Evolutionary conservation across 2,329 filamentous ascomycete genomes (phyloP).

Genomic region (Waltergamsia citrina): DNA sequence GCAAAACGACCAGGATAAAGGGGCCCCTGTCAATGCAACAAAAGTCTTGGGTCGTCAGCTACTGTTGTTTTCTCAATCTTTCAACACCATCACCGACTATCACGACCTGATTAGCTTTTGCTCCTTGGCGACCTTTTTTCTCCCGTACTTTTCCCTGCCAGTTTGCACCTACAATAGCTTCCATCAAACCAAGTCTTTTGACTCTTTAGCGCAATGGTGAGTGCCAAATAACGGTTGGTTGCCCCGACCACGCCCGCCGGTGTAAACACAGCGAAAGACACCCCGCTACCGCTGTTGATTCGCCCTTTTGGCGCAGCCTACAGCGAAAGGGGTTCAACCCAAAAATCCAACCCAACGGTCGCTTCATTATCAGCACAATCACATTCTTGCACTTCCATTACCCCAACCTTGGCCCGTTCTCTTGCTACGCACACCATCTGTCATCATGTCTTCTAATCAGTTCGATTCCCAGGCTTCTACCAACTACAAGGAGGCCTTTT

Average conservation of each 20-base stretch:
- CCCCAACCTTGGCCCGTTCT: too few relatives aligned
- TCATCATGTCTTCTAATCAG: constrained; percentile 40
- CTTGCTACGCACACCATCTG: neutral
- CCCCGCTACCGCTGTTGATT: constrained; percentile 15
- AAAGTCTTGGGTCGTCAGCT: constrained; percentile 1
- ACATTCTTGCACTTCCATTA: too few relatives aligned
- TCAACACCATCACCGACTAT: constrained; percentile 1
- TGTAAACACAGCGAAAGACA: constrained; percentile 1
- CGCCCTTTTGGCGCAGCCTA: constrained; percentile 17
- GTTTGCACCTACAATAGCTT: too few relatives aligned
- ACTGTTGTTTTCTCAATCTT: constrained; percentile 1
- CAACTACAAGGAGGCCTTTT: constrained; percentile 99
- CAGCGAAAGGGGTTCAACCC: neutral
- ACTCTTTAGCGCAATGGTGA: neutral
- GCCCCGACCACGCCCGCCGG: neutral
- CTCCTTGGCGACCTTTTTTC: too few relatives aligned
- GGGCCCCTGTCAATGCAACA: constrained; percentile 1
- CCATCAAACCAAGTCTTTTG: neutral
- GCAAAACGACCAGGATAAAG: neutral
- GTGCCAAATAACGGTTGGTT: constrained; percentile 1
- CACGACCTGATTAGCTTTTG: constrained; percentile 1
- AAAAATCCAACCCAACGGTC: too few relatives aligned
- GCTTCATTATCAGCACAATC: too few relatives aligned
- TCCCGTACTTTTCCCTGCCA: too few relatives aligned
- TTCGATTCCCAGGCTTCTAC: constrained; percentile 60